A percentile compares a stretch with the other conserved stretches of the same genome.
Conservation (phyloP, 371 early-diverging fungal genomes). For the Dinochytrium kinnereticum region DNA sequence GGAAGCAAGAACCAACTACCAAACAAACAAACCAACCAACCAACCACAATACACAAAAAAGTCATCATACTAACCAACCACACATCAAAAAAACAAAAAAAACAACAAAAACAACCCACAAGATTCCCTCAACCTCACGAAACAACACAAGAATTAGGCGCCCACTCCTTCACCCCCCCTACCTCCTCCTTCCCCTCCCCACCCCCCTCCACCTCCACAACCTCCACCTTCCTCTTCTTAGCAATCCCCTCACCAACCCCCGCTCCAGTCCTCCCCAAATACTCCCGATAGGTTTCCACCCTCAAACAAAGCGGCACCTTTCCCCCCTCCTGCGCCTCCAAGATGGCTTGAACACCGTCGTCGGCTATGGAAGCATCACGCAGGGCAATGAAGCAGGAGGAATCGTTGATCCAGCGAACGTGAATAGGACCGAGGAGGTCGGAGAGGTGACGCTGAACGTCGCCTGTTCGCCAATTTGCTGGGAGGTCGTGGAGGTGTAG, state of each 20-base stretch:
- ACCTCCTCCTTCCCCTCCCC: constrained; percentile 13
- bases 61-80: no score
- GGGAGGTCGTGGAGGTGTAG: constrained; percentile 42
- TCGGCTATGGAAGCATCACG: constrained; percentile 8
- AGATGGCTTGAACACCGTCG: not conserved
- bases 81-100: not conserved
- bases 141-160: constrained; percentile 2
- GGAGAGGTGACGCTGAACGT: constrained; percentile 27
- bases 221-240: constrained; percentile 6
- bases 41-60: no score
- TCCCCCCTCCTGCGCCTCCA: constrained; percentile 1
- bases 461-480: constrained; percentile 26
- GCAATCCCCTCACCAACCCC: not conserved
- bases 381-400: constrained; percentile 32
- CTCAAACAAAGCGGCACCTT: not conserved
- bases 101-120: not conserved
- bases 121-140: not conserved
- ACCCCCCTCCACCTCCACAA: not conserved
- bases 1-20: no score
- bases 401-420: constrained; percentile 38
- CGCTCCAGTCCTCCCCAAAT: not conserved
- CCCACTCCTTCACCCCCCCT: constrained; percentile 26
- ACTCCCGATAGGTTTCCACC: not conserved
- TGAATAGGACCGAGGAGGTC: constrained; percentile 29
- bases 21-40: no score